Base-by-base conservation (phyloP, 2,329 filamentous ascomycete genomes). In the Atkinsonella hypoxylon region DNA sequence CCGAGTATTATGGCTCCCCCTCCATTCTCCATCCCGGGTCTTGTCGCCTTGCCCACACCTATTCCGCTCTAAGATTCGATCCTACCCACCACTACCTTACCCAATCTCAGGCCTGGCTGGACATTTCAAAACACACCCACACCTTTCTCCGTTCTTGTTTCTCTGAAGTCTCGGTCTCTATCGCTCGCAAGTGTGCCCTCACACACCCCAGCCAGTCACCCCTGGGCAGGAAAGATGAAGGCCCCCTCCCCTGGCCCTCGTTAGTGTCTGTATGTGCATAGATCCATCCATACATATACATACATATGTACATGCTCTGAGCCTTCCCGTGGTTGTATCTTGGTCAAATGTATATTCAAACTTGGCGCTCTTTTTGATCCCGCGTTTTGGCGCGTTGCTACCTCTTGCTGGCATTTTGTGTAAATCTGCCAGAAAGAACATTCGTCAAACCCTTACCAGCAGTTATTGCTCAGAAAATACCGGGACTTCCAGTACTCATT, bases 31-130 rank as follows among this genome's bases (percentile, higher is more conserved):
- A 49, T 39, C 42, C 47, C 26, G 41, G 43, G 22, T 41, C 43
- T 48, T 43, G 22, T 48, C 30, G 48, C 36, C 39, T 47, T 39
- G 45, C 41, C 30, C 39, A 51, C 50, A 49, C 22, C 47, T 43
- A 31, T 52, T 26, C 51, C 48, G 38, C 51, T 55, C 49, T 45
- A 41, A 53, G 52, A 50, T 51, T 55, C 52, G 49, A 57, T 54
- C 48, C 54, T 41, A 52, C 55, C 49, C 52, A 55, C 51, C 51
- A 36, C 22, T 11, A 38, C 20, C n/a, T 51, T 39, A 32, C 43
- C 46, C 47, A 51, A 48, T 49, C 39, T 49, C 30, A 47, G 49
- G 38, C 42, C 44, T 32, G 42, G 36, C 31, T 42, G 41, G 41
- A 51, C 43, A 44, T 38, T 40, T 43, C 41, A 40, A 51, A 47